These are phyloP conservation scores for Oryza australiensis DNA, from an alignment of 176 grass and related monocot species.

Conservation along the genomic window DNA sequence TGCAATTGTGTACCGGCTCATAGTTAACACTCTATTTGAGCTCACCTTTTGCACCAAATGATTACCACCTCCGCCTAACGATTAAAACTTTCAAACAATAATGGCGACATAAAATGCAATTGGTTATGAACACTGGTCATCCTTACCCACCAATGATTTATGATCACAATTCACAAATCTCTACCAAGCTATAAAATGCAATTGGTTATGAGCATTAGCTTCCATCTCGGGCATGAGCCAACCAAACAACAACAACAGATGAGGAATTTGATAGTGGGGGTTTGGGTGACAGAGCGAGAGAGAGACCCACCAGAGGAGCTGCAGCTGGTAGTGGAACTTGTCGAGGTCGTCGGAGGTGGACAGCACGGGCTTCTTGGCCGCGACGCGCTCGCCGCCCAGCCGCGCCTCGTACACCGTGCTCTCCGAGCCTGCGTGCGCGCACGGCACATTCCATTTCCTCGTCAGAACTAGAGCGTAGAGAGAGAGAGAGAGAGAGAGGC, in stretches of 20 bases:
- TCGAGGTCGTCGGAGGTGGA: slow-evolving; percentile 87
- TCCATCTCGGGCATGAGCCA: not conserved
- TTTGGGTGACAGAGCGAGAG: not conserved
- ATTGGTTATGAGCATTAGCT: not conserved
- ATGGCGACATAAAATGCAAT: not conserved
- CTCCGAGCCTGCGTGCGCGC: slow-evolving; percentile 60
- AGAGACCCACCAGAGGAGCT: slow-evolving; percentile 68
- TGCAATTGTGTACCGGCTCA: not conserved
- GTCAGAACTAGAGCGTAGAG: not conserved
- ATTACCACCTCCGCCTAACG: not conserved
- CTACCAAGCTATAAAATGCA: not conserved
- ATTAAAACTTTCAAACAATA: not conserved
- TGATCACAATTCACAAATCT: not conserved
- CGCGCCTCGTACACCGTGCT: slow-evolving; percentile 89
- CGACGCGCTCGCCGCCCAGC: slow-evolving; percentile 55
- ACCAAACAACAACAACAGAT: not conserved
- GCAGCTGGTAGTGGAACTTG: slow-evolving; percentile 93
- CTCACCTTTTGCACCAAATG: not conserved
- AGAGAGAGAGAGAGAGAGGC: not conserved
- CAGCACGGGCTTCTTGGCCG: slow-evolving; percentile 92
- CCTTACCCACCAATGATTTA: not conserved
- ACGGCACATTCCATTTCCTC: no score
- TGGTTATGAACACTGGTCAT: no score
- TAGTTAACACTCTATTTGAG: not conserved
- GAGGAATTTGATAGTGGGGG: not conserved